Evolutionary conservation across 345 rosid genomes (phyloP).

Genomic region (Euphorbia peplus): DNA sequence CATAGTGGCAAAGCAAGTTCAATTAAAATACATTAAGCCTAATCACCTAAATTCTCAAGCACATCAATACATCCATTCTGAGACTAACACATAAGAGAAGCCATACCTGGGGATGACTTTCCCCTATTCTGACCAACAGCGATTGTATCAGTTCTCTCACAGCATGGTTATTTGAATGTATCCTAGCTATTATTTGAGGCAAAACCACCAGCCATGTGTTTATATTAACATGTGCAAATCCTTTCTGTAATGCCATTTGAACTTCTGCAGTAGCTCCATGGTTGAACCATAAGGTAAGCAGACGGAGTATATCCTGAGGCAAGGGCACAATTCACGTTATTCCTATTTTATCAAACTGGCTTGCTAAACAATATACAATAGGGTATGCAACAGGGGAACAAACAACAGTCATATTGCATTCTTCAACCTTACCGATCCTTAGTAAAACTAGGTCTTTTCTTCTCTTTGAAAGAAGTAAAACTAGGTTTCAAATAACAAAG

Average conservation of each 20-base stretch:
- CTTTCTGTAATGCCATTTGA: constrained; percentile 78
- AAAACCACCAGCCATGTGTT: constrained; percentile 96
- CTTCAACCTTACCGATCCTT: background rate
- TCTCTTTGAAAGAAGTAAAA: no score
- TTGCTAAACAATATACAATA: background rate
- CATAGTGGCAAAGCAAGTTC: background rate
- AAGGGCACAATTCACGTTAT: constrained; percentile 14
- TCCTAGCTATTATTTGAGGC: constrained; percentile 99
- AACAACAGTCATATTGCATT: background rate
- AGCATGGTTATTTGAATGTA: constrained; percentile 92
- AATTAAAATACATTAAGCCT: background rate
- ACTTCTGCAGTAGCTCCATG: constrained; percentile 93
- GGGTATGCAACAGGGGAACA: background rate
- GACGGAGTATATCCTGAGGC: constrained; percentile 93
- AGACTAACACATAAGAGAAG: constrained; percentile 13
- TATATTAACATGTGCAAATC: constrained; percentile 84
- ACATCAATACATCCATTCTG: background rate
- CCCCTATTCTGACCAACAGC: constrained; percentile 93
- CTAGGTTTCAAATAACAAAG: background rate
- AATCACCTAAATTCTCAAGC: background rate
- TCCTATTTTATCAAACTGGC: background rate
- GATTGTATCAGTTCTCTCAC: constrained; percentile 92
- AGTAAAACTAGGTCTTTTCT: background rate
- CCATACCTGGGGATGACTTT: constrained; percentile 92
- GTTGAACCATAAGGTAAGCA: constrained; percentile 97